These are phyloP conservation scores for Talaromyces sp. DNA, from an alignment of 2,329 filamentous ascomycete species.

Conservation along the genomic window DNA sequence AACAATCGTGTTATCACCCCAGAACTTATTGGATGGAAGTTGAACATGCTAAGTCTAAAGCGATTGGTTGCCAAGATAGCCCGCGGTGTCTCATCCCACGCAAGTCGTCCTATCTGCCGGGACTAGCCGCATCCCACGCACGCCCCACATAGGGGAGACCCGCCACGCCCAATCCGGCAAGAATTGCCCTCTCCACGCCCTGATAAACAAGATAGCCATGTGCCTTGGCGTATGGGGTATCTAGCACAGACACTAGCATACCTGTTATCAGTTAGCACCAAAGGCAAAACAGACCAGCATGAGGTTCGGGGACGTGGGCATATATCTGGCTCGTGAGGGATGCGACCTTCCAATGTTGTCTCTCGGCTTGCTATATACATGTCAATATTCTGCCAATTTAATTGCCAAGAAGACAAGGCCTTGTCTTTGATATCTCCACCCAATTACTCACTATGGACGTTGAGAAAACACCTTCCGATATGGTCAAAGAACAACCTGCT, in stretches of 20 bases:
- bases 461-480: not conserved
- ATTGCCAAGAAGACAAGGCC: not conserved
- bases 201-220: not conserved
- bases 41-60: not conserved
- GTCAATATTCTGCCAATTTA: not conserved
- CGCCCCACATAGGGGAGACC: not conserved
- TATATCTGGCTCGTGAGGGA: not conserved
- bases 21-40: not conserved
- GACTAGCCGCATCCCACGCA: not conserved
- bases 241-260: not conserved
- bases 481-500: constrained; percentile 7
- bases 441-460: not conserved
- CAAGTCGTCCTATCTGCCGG: not conserved
- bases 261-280: not conserved
- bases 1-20: not conserved
- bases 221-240: not conserved
- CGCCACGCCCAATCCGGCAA: not conserved
- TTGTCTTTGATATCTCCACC: not conserved
- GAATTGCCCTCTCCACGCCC: not conserved
- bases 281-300: not conserved
- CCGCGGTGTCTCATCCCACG: not conserved
- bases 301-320: not conserved
- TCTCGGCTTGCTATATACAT: not conserved
- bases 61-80: not conserved
- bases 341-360: not conserved